Conservation (phyloP, 2,329 filamentous ascomycete species). For the Aspergillus caelatus region DNA sequence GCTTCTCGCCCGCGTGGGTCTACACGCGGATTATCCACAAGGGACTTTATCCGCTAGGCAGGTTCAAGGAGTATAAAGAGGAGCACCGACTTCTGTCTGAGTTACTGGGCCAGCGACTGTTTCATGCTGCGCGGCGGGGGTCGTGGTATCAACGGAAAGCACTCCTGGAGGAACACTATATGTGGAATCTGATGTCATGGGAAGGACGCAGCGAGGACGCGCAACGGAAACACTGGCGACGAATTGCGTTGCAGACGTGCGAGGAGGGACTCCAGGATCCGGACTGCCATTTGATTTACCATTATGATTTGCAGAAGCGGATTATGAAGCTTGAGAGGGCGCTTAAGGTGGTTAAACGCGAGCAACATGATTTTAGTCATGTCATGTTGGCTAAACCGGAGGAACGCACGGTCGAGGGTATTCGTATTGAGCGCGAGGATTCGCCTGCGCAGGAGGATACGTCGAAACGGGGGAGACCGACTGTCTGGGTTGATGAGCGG, state of each 20-base stretch:
- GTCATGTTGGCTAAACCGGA: slow-evolving; percentile 74
- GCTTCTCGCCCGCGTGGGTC: slow-evolving; percentile 88
- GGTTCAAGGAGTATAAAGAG: slow-evolving; percentile 75
- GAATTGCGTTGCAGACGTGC: slow-evolving; percentile 75
- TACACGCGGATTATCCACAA: slow-evolving; percentile 95
- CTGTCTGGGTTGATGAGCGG: slow-evolving; percentile 81
- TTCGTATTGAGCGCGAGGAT: slow-evolving; percentile 70
- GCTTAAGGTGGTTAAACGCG: slow-evolving; percentile 77
- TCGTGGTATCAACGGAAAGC: slow-evolving; percentile 97
- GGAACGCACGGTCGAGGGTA: slow-evolving; percentile 75
- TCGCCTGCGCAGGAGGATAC: slow-evolving; percentile 26
- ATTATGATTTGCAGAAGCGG: slow-evolving; percentile 92
- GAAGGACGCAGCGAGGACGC: slow-evolving; percentile 55
- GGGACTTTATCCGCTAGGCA: slow-evolving; percentile 74
- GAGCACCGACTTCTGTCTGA: slow-evolving; percentile 77
- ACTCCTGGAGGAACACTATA: slow-evolving; percentile 92
- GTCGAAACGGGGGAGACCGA: slow-evolving; percentile 54
- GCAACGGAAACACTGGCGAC: slow-evolving; percentile 82
- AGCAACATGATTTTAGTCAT: slow-evolving; percentile 92
- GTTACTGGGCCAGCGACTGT: slow-evolving; percentile 77
- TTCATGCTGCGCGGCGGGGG: slow-evolving; percentile 81
- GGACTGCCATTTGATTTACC: slow-evolving; percentile 87
- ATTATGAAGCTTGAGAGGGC: slow-evolving; percentile 87
- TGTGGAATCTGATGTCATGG: slow-evolving; percentile 64
- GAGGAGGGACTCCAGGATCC: slow-evolving; percentile 84